Evolutionary conservation across 148 eudicot species (phyloP), one percentile per base, ranked within the genome.

Genomic region (Arbutus unedo): DNA sequence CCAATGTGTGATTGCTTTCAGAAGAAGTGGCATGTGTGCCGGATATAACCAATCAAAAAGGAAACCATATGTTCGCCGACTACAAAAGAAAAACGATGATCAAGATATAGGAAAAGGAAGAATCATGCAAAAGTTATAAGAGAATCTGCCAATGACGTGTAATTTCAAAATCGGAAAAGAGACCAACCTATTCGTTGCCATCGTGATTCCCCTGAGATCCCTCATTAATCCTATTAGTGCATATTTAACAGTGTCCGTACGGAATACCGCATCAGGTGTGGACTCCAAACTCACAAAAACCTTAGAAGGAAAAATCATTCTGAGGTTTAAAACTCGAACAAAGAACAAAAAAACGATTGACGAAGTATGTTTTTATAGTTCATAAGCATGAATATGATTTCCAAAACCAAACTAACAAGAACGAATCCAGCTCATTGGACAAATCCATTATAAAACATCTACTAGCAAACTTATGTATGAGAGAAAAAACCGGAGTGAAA

Each of bases 31-130:
- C 93, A 91, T 91, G 86, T 87, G 95, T 77, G 94, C 85, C 74
- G 99, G 98, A 91, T 96, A 94, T 85, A 96, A 55, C 99, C 99
- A 96, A 88, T 96, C 98, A 89, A 96, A 96, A 82, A 96, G 87
- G 81, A 94, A 91, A 75, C 96, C 98, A 83, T 93, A 96, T 79
- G 91, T 93, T 86, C 98, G 91, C 74, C 99, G 97, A 79, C 99
- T 96, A 89, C 62, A 60, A 78, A 44, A 48, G 82, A 18, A 71
- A 55, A 67, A 8, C 23, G 3, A 19, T 18, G 0, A 70, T 3
- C 7, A n/a, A 6, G 8, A 19, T 43, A 55, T n/a, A 71, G 87
- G 81, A 73, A 64, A 51, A 83, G 62, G 21, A 60, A 41, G 47
- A 81, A 54, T 72, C 47, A 57, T 45, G 78, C 64, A 76, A 84